Conservation (phyloP, 2,329 filamentous ascomycete species). For the Huntiella bhutanensis region DNA sequence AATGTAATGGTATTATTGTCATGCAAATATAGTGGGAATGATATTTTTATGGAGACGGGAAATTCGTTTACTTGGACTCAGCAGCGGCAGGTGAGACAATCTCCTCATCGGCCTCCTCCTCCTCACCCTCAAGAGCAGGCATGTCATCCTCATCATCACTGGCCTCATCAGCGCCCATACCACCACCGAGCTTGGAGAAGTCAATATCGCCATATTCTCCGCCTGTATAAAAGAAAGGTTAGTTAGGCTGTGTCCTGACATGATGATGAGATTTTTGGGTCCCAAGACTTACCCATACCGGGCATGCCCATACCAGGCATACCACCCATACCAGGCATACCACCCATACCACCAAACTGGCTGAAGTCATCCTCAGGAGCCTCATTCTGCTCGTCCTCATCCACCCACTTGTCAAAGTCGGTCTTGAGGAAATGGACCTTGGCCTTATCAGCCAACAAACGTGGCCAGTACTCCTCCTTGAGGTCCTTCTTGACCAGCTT, state of each 20-base stretch:
- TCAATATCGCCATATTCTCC: constrained; percentile 75
- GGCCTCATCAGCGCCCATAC: constrained; percentile 23
- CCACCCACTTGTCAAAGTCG: constrained; percentile 98
- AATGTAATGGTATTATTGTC: too few species aligned
- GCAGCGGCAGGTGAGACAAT: constrained; percentile 11
- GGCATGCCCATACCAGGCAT: constrained; percentile 38
- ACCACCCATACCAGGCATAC: constrained; percentile 22
- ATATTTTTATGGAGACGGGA: background rate
- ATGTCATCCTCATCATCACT: constrained; percentile 55
- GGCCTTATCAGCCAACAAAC: constrained; percentile 74
- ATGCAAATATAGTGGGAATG: too few species aligned
- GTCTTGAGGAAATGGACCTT: constrained; percentile 95
- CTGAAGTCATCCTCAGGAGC: constrained; percentile 64
- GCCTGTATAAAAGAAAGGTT: background rate
- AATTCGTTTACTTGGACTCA: constrained; percentile 4
- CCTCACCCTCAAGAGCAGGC: constrained; percentile 56
- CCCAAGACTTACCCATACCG: constrained; percentile 21
- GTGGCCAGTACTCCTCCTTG: constrained; percentile 86
- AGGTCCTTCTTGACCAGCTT: constrained; percentile 95
- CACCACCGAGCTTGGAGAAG: constrained; percentile 74
- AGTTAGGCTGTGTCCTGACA: background rate
- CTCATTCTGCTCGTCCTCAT: constrained; percentile 96
- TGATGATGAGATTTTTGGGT: background rate
- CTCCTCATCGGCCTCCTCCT: constrained; percentile 25
- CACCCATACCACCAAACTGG: constrained; percentile 46